phyloP scores from a whole-genome alignment of 805 yeast genomes.

The Vanderwaltozyma yarrowii region DNA sequence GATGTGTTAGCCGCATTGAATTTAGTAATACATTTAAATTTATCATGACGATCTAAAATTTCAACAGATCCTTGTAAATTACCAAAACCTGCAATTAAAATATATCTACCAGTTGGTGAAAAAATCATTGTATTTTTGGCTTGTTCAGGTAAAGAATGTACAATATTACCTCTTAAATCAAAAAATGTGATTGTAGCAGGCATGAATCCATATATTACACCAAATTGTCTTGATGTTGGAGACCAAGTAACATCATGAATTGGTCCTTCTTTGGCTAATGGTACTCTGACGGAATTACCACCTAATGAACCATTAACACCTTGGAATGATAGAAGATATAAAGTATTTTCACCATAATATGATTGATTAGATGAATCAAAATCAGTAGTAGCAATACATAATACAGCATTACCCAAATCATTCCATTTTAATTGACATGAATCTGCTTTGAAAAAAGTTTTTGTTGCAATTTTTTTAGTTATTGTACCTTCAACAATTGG shows the following conservation, averaged over 20 bases:
- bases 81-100: slow-evolving; percentile 95
- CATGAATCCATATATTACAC: slow-evolving; percentile 95
- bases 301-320: slow-evolving; percentile 69
- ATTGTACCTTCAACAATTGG: slow-evolving; percentile 30
- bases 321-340: slow-evolving; percentile 53
- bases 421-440: slow-evolving; percentile 91
- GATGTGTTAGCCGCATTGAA: slow-evolving; percentile 91
- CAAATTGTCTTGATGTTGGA: slow-evolving; percentile 92
- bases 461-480: slow-evolving; percentile 66
- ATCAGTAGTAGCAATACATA: slow-evolving; percentile 91
- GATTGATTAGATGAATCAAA: slow-evolving; percentile 90
- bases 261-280: slow-evolving; percentile 76
- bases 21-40: slow-evolving; percentile 66
- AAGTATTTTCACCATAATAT: slow-evolving; percentile 92
- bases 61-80: slow-evolving; percentile 95
- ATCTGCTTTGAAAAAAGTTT: slow-evolving; percentile 92
- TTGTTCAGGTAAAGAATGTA: slow-evolving; percentile 73
- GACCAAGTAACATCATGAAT: slow-evolving; percentile 98
- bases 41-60: slow-evolving; percentile 82
- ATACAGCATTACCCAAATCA: slow-evolving; percentile 81
- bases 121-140: slow-evolving; percentile 84
- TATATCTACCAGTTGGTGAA: slow-evolving; percentile 88
- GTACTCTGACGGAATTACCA: slow-evolving; percentile 78
- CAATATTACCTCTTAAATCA: slow-evolving; percentile 84
- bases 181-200: slow-evolving; percentile 93